Base-by-base conservation (phyloP, 345 rosid species). In the Pistacia vera region DNA sequence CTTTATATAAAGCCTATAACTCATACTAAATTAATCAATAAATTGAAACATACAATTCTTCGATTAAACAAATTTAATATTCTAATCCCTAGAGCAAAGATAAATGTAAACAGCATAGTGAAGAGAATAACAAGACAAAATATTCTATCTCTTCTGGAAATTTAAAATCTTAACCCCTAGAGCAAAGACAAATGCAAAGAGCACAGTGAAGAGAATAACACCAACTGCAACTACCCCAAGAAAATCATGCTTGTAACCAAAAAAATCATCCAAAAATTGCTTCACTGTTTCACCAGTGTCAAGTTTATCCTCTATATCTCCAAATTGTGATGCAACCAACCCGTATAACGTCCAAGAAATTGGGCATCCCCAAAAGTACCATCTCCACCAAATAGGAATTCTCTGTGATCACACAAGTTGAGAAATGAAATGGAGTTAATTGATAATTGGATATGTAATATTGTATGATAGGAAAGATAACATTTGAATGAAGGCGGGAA, bases 341-440 rank as follows among this genome's bases (percentile, higher is more conserved):
- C 88, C 90, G 35, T 87, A 83, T 22, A 87, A 20, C 1, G 84
- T 85, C 90, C 90, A 85, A 12, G 85, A 33, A 18, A 85, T 58
- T 0, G 88, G 88, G 71, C 79, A 75, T 67, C 56, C 81, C 88
- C 87, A 83, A 41, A 69, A 85, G 84, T 81, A 87, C 90, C 90
- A 87, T 72, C 82, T 81, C 86, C 85, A 87, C 90, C 90, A 87
- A 18, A 80, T 71, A 0, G 90, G 90, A 0, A 85, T 87, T 51
- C 84, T 81, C 87, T 87, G 88, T 20, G n/a, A 56, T 33, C 8
- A 25, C 2, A 25, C 0, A 11, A n/a, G 55, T 16, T 10, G 0
- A n/a, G 20, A 35, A 17, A 66, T 41, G 8, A 5, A 58, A 56
- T 5, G n/a, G 12, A 41, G 22, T 14, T 7, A 20, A 22, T 22